Evolutionary conservation across 345 rosid genomes (phyloP), one percentile per base, ranked within the genome.

Genomic region (Populus nigra): DNA sequence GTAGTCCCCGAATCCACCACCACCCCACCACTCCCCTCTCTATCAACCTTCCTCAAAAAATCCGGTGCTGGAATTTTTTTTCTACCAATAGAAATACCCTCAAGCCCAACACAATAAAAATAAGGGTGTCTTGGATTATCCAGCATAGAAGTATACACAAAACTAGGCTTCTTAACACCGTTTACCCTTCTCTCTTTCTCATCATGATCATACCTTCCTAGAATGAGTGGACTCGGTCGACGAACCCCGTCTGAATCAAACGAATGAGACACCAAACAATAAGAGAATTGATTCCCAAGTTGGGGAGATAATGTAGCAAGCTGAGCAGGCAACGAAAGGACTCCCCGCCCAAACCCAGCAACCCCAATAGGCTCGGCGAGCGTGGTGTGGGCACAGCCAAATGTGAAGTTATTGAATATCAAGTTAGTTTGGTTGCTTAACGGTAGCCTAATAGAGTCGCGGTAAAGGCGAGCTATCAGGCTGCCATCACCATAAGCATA

Each of bases 401-500:
- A 95, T 61, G 94, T 91, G 82, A 95, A 95, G 63, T 91, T 91
- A 27, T 76, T 65, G 67, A 95, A 80, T 23, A 85, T 75, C 39
- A 88, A 20, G 0, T 25, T 12, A 4, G 90, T 65, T 17, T 86
- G 88, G 4, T 81, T 69, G 29, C 90, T 81, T 18, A 84, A 35
- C 0, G 92, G 90, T 39, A 95, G 81, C 2, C 88, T 79, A 11
- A 95, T 72, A 0, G 96, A 79, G 63, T 92, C 96, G 13, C 82
- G 82, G 69, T 75, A 88, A 35, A 95, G 93, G 27, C 75, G 79
- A 1, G 91, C 99, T 7, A 90, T 72, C 74, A 95, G 87, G 84
- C 98, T 93, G 71, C 99, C 99, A 68, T 95, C 98, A 11, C 92
- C 99, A 70, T 95, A 95, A 10, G 99, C 99, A 79, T 93, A 95